Percentiles rank a stretch among this genome's conserved stretches.
These are phyloP conservation scores for Alternaria gansuensis DNA, from an alignment of 2,329 filamentous ascomycete genomes.

Conservation along the genomic window DNA sequence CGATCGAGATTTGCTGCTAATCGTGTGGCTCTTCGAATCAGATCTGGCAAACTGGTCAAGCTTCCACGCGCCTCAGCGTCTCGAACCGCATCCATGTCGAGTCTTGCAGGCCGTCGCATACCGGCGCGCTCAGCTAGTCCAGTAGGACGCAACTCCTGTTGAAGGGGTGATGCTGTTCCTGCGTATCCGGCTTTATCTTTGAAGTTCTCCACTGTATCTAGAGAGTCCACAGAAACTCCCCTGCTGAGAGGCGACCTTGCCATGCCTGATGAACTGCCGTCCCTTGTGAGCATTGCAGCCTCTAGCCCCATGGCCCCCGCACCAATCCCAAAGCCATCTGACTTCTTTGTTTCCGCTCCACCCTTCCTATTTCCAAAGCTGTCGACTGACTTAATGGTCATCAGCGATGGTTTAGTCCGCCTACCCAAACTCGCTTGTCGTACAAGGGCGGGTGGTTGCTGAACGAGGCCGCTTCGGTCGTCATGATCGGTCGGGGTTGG, in stretches of 20 bases:
- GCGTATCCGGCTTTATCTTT: constrained; percentile 27
- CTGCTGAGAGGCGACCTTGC: constrained; percentile 41
- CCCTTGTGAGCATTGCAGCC: constrained; percentile 36
- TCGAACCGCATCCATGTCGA: constrained; percentile 84
- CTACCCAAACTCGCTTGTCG: constrained; percentile 60
- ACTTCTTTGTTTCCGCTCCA: constrained; percentile 32
- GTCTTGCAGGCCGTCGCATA: constrained; percentile 68
- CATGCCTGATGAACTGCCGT: constrained; percentile 34
- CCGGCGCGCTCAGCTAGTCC: constrained; percentile 55
- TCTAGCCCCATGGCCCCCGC: constrained; percentile 38
- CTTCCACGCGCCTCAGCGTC: constrained; percentile 86
- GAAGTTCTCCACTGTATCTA: constrained; percentile 38
- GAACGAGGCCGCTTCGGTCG: constrained; percentile 52
- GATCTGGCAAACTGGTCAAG: constrained; percentile 87
- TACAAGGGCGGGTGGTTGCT: constrained; percentile 40
- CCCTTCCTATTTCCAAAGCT: constrained; percentile 39
- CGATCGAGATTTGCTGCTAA: constrained; percentile 88
- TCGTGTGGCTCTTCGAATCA: constrained; percentile 87
- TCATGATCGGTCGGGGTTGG: constrained; percentile 43
- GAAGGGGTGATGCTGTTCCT: constrained; percentile 34
- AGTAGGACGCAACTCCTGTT: constrained; percentile 40
- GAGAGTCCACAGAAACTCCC: constrained; percentile 49
- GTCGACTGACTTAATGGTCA: constrained; percentile 58
- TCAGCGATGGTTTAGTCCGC: constrained; percentile 58
- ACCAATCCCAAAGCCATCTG: constrained; percentile 22